A percentile compares a stretch with the other conserved stretches of the same genome.
Evolutionary conservation across 306 rosid species (phyloP).

Genomic region (Lathyrus oleraceus): DNA sequence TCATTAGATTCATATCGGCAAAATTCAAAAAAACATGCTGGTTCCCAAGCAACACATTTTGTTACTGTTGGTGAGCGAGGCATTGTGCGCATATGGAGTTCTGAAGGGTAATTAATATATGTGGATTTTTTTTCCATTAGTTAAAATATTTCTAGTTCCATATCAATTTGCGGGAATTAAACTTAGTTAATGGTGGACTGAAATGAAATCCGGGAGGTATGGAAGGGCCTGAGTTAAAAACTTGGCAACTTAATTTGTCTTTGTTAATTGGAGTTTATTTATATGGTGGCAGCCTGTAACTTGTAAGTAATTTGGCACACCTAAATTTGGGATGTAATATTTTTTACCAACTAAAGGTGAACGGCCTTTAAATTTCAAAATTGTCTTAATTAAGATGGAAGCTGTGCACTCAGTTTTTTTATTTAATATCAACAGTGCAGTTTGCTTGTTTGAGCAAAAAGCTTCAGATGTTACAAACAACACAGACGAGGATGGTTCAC

Average conservation of each 20-base stretch:
- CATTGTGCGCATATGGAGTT: conserved; percentile 83
- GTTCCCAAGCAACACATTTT: conserved; percentile 53
- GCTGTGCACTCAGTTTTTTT: conserved; percentile 23
- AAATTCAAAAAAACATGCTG: conserved; percentile 44
- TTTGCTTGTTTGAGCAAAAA: conserved; percentile 87
- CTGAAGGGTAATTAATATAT: conserved; percentile 76
- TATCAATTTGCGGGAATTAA: conserved; percentile 8
- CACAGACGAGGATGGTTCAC: conserved; percentile 57
- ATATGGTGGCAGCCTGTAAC: neutral
- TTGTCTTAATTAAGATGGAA: conserved; percentile 22
- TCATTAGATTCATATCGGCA: conserved; percentile 46
- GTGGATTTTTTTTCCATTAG: conserved; percentile 6
- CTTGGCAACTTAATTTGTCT: neutral
- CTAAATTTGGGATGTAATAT: conserved; percentile 3
- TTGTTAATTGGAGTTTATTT: conserved; percentile 9
- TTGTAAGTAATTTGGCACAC: neutral
- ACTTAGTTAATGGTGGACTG: conserved; percentile 2
- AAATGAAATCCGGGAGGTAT: conserved; percentile 7
- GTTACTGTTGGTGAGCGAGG: conserved; percentile 90
- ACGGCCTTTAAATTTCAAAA: neutral
- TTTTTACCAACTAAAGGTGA: neutral
- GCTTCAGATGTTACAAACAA: conserved; percentile 67
- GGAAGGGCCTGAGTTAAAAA: neutral
- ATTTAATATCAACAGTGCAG: conserved; percentile 64
- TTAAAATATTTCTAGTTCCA: conserved; percentile 21